Evolutionary conservation across 2,329 filamentous ascomycete genomes (phyloP), one percentile per base, ranked within the genome.

Genomic region (Pleomassaria siparia): DNA sequence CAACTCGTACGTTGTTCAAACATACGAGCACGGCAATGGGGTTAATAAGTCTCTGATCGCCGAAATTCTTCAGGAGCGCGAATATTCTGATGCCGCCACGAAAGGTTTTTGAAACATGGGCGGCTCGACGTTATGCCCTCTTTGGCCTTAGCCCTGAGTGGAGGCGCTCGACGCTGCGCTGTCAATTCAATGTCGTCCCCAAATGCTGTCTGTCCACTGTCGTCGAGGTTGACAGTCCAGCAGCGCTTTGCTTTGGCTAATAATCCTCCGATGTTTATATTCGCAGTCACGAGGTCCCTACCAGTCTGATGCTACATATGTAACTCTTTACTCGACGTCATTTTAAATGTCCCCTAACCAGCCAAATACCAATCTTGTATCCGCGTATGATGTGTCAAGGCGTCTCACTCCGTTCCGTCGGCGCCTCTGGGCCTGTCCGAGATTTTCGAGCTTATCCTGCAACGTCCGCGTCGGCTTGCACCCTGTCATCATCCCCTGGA

Each of bases 391-490:
- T 43, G 40, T 50, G 50, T 47, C 47, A 53, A n/a, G 50, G 47
- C 47, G 51, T 58, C 44, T 59, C 48, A 50, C 50, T 55, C 29
- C 6, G n/a, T n/a, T n/a, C 58, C 48, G 46, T 54, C 49, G 35
- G 35, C 35, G 35, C 35, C 53, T 50, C 43, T 56, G 47, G 32
- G 47, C 48, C 46, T 47, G 48, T 47, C 50, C 50, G 54, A 48
- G 52, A 21, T 43, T 32, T 35, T 53, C 46, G 44, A 63, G 49
- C 56, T 53, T 47, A 58, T 46, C 55, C 40, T 18, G 15, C 33
- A 66, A 66, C 60, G 58, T 62, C 59, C 64, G 63, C 59, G 53
- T 64, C 58, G 52, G 44, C 58, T 54, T 62, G 56, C 61, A 42
- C 56, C 56, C 48, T 58, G 58, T 39, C 47, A 44, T n/a, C n/a